phyloP scores from a whole-genome alignment of 495 filamentous ascomycete genomes.

The Lepraria neglecta region DNA sequence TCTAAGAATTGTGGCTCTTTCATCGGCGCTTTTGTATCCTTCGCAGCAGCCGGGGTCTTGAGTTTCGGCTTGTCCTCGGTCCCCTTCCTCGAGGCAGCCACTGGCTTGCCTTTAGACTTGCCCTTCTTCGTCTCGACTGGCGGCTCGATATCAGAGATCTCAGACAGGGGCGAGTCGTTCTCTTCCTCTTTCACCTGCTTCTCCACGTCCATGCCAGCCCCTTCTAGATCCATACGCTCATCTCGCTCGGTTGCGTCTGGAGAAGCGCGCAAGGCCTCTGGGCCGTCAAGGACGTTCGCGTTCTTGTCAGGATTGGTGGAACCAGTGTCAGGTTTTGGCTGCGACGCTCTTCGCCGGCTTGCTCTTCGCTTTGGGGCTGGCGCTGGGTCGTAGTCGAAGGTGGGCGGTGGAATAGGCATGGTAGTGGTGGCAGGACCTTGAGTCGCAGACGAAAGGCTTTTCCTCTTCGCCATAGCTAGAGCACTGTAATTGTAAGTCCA shows the following conservation, averaged over 20 bases:
- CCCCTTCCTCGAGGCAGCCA: constrained; percentile 11
- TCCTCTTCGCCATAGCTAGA: constrained; percentile 26
- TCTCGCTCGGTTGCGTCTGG: constrained; percentile 38
- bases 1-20: constrained; percentile 33
- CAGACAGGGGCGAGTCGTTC: constrained; percentile 33
- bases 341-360: constrained; percentile 25
- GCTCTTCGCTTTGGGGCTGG: constrained; percentile 28
- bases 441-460: constrained; percentile 19
- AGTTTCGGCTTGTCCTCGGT: background rate
- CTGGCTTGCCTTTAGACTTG: constrained; percentile 11
- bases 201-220: constrained; percentile 25
- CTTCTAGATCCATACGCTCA: constrained; percentile 30
- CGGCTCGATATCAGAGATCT: constrained; percentile 25
- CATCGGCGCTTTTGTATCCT: constrained; percentile 9
- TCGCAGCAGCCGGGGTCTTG: background rate
- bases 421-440: constrained; percentile 10
- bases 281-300: constrained; percentile 38
- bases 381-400: constrained; percentile 21
- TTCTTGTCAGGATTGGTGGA: constrained; percentile 40
- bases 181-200: constrained; percentile 33
- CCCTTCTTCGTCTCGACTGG: constrained; percentile 12
- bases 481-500: background rate
- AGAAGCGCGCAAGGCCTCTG: constrained; percentile 39
- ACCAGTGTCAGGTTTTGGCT: constrained; percentile 20
- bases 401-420: constrained; percentile 20